These are phyloP conservation scores for Geotrichum klebahnii DNA, from an alignment of 1,139 yeast species.

Conservation along the genomic window DNA sequence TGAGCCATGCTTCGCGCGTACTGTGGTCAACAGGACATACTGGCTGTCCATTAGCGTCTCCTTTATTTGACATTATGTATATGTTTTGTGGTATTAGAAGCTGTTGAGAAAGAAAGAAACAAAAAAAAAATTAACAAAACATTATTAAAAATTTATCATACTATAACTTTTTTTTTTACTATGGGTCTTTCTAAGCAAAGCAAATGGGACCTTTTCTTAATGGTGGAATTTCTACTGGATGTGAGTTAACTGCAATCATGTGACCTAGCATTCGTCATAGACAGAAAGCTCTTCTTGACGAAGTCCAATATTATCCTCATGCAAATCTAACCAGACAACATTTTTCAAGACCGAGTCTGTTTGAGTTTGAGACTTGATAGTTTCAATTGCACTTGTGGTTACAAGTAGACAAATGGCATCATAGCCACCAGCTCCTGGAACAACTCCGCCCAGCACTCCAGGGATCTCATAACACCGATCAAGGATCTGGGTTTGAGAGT, in stretches of 20 bases:
- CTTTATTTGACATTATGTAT: neutral
- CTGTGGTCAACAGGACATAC: constrained; percentile 25
- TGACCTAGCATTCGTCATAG: constrained; percentile 7
- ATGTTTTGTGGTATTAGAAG: neutral
- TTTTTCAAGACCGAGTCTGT: constrained; percentile 27
- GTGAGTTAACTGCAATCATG: neutral
- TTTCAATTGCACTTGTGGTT: constrained; percentile 45
- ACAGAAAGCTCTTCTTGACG: constrained; percentile 24
- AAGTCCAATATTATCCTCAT: constrained; percentile 38
- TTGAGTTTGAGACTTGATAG: constrained; percentile 41
- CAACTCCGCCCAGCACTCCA: constrained; percentile 91
- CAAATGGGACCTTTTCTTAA: neutral
- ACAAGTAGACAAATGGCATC: constrained; percentile 83
- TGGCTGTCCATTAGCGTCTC: neutral
- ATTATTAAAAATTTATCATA: no score
- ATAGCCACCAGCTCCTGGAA: constrained; percentile 97
- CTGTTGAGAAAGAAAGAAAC: neutral
- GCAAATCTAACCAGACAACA: constrained; percentile 38
- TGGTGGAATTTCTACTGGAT: constrained; percentile 4
- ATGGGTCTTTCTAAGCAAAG: neutral
- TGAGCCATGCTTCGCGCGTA: constrained; percentile 23
- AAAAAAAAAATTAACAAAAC: no score
- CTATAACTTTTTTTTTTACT: no score
- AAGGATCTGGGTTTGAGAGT: constrained; percentile 64
- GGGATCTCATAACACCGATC: constrained; percentile 52